Percentiles rank a stretch among this genome's conserved stretches.
phyloP scores from a whole-genome alignment of 441 rosid genomes.

The Corymbia calophylla region DNA sequence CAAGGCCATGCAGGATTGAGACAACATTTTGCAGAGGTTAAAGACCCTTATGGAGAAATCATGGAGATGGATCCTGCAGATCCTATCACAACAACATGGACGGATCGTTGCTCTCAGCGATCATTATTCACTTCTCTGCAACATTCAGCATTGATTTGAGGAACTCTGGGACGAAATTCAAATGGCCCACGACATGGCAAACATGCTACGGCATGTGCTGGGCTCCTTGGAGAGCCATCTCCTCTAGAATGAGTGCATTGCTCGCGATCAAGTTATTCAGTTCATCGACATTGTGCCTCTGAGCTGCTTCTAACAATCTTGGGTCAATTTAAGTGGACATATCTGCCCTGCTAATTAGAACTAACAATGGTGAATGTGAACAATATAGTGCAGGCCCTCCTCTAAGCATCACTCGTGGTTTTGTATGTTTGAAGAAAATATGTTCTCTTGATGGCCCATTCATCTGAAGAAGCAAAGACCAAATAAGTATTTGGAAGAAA shows the following conservation, averaged over 20 bases:
- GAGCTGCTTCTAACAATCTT: background rate
- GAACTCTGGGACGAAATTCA: too few relatives aligned
- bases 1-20: background rate
- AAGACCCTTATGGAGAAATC: background rate
- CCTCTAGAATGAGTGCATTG: background rate
- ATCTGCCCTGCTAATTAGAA: too few relatives aligned
- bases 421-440: too few relatives aligned
- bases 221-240: background rate
- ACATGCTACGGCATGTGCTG: too few relatives aligned
- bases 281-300: background rate
- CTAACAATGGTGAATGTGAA: too few relatives aligned
- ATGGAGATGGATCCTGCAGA: background rate
- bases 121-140: background rate
- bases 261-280: background rate
- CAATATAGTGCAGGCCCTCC: too few relatives aligned
- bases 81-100: background rate
- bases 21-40: background rate
- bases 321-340: background rate
- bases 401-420: too few relatives aligned
- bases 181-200: too few relatives aligned
- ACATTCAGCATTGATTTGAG: background rate
- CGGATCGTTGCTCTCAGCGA: background rate
- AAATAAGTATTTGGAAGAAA: background rate
- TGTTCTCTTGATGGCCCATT: background rate
- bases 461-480: background rate